Base-by-base conservation (phyloP, 2,329 filamentous ascomycete species). In the Magnaporthiopsis incrustans region DNA sequence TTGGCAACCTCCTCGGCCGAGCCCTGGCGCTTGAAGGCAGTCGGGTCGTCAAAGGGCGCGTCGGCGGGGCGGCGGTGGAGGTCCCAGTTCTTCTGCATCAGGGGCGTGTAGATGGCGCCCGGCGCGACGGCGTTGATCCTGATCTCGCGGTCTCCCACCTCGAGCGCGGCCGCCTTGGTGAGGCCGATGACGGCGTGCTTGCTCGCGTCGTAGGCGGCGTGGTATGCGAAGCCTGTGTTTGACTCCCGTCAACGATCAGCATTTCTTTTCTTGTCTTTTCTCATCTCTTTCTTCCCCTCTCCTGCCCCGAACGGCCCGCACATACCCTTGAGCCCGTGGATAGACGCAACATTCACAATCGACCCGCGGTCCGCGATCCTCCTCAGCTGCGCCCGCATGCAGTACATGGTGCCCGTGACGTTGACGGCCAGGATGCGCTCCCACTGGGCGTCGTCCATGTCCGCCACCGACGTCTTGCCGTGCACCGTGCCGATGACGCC, bases 371-470 rank as follows among this genome's bases (percentile, higher is more conserved):
- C 65, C 7, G 59, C 63, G 30, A 68, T 67, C 44, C 60, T 66
- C 18, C 57, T 62, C 33, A 68, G 38, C 66, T 69, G 72, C 38
- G 78, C 79, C 56, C 80, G 75, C 67, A 82, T 67, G 66, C 79
- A 82, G 69, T 81, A 79, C 79, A 82, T 82, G 57, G 75, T 77
- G n/a, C 81, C 81, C 11, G 79, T 82, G 63, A 82, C 69, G 65
- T 83, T 83, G 59, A 82, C 74, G 79, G 30, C 30, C 14, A 69
- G 57, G n/a, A 68, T 67, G 11, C 26, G 35, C 57, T 25, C 57
- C 68, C 68, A 69, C 60, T 66, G 63, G 27, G n/a, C 62, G 53
- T 25, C 11, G 30, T 38, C 62, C 59, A 61, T 56, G 22, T 69
- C 79, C 3, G 73, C 72, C 25, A 82, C 71, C 1, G 76, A 67